Evolutionary conservation across 2,329 filamentous ascomycete species (phyloP), one percentile per base, ranked within the genome.

Genomic region (Colletotrichum tropicicola): DNA sequence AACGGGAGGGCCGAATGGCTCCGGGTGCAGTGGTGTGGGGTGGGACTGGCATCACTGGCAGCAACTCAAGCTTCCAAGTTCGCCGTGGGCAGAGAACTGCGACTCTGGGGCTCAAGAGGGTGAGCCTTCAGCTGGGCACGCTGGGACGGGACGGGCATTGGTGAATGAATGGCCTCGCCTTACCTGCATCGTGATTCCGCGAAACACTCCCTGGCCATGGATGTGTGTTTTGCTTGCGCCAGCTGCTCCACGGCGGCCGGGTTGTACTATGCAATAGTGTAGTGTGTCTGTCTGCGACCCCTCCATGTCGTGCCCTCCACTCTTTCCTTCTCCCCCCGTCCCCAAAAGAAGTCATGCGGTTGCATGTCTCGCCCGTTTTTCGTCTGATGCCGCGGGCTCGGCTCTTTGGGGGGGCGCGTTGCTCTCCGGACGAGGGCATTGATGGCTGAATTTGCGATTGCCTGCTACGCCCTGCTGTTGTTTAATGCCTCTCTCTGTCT

Each of bases 291-390:
- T 32, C 43, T 21, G 44, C 30, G 43, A 59, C 45, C 56, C 59
- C 28, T 49, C 51, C 51, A 43, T 54, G 51, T 43, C 51, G 9
- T 19, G 35, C 43, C 51, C 35, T 54, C 51, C 51, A 54, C 51
- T 58, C 19, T 51, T 32, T 58, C n/a, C n/a, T n/a, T n/a, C n/a
- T n/a, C n/a, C 25, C 27, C 25, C 37, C 27, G 19, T 43, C n/a
- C 27, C 35, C 3, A 32, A 49, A 54, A 39, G 6, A 45, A 51
- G 54, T 63, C 45, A 63, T 52, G 54, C 12, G 54, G 30, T 59
- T 55, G 39, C 54, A 59, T 59, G 59, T 59, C 59, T 63, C 47
- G 54, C 54, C 54, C 25, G 54, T 41, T 52, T 45, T 51, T 51
- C 44, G 35, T 62, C 59, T 44, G 59, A 58, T 44, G 53, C 19